These are phyloP conservation scores for Acacia concinna DNA, from an alignment of 331 rosid genomes.

Conservation along the genomic window DNA sequence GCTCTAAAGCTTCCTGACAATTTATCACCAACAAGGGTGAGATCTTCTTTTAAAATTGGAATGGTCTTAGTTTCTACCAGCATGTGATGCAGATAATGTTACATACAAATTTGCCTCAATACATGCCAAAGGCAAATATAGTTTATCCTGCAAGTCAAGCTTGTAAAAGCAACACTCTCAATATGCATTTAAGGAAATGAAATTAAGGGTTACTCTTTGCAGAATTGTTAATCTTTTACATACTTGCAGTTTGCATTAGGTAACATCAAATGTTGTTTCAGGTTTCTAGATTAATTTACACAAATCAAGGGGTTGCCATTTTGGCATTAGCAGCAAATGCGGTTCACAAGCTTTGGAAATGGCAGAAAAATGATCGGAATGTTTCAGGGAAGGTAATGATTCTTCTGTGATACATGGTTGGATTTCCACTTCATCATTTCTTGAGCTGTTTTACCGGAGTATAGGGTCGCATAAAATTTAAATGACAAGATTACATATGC, in stretches of 20 bases:
- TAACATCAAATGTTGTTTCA: constrained; percentile 45
- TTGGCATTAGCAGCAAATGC: constrained; percentile 98
- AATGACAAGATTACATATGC: constrained; percentile 32
- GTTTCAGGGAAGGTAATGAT: constrained; percentile 57
- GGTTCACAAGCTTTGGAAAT: constrained; percentile 97
- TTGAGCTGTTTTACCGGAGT: not conserved
- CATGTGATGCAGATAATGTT: not conserved
- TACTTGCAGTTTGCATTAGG: not conserved
- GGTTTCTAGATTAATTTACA: constrained; percentile 94
- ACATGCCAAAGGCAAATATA: not conserved
- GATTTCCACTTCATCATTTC: constrained; percentile 26
- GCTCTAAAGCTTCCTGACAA: constrained; percentile 66
- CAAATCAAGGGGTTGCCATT: constrained; percentile 89
- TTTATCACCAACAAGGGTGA: constrained; percentile 60
- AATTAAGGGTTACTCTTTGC: not conserved
- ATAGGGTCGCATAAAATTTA: constrained; percentile 23
- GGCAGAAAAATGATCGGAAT: constrained; percentile 91
- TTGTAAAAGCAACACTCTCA: not conserved
- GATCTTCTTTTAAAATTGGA: not conserved
- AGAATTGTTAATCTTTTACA: constrained; percentile 2
- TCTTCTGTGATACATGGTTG: constrained; percentile 21
- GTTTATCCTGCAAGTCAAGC: not conserved
- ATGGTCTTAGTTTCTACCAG: not conserved
- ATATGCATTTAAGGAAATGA: not conserved
- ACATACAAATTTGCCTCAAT: not conserved